Percentiles rank a stretch among this genome's conserved stretches.
These are phyloP conservation scores for Dorcoceras hygrometricum DNA, from an alignment of 257 asterid species.

Conservation along the genomic window DNA sequence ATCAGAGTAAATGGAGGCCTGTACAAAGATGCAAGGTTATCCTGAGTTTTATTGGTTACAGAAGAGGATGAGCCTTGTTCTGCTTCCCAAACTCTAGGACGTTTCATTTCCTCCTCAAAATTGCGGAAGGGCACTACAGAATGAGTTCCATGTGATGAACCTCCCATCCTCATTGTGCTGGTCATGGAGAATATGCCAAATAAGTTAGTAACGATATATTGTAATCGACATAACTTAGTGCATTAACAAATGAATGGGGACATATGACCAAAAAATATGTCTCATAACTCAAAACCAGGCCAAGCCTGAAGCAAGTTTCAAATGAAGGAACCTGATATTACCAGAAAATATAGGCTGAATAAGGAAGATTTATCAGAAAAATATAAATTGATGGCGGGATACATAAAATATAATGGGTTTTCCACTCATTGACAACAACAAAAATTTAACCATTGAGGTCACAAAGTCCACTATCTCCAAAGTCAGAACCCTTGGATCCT, in stretches of 20 bases:
- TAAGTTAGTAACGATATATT: background rate
- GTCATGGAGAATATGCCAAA: slow-evolving; percentile 25
- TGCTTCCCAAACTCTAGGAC: slow-evolving; percentile 78
- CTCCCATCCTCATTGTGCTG: slow-evolving; percentile 54
- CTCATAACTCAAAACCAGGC: background rate
- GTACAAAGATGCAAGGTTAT: slow-evolving; percentile 91
- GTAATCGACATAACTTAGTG: background rate
- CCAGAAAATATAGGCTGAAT: background rate
- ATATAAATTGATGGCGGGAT: background rate
- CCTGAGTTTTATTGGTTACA: slow-evolving; percentile 55
- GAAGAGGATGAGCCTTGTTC: slow-evolving; percentile 68
- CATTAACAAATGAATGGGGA: slow-evolving; percentile 8
- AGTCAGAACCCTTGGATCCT: background rate
- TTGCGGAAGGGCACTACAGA: slow-evolving; percentile 93
- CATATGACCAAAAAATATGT: background rate
- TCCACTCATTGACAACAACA: background rate
- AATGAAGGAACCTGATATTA: slow-evolving; percentile 9
- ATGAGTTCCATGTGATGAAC: slow-evolving; percentile 59
- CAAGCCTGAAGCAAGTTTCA: slow-evolving; percentile 12
- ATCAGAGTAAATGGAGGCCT: slow-evolving; percentile 95
- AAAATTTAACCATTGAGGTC: background rate
- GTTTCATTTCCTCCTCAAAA: slow-evolving; percentile 89
- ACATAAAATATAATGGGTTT: background rate
- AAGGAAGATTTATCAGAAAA: slow-evolving; percentile 7
- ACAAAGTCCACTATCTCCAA: background rate